A percentile compares a stretch with the other conserved stretches of the same genome.
phyloP scores from a whole-genome alignment of 495 filamentous ascomycete genomes.

The Talaromyces nanjingensis region DNA sequence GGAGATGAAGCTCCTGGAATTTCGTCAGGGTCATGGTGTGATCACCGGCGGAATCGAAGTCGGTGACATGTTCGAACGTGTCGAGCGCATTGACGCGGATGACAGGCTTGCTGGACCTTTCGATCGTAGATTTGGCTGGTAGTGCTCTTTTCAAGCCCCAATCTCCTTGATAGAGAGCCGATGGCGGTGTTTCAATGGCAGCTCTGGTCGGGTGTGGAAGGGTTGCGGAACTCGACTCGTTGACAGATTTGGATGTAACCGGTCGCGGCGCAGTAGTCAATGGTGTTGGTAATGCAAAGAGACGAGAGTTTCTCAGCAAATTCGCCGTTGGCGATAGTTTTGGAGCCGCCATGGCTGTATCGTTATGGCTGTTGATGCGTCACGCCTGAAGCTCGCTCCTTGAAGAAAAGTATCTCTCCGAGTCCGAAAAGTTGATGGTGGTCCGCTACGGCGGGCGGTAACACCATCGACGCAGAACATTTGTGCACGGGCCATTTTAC shows the following conservation, averaged over 20 bases:
- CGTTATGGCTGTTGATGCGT: neutral
- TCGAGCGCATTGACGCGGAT: slow-evolving; percentile 69
- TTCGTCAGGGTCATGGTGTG: slow-evolving; percentile 77
- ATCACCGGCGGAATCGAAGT: slow-evolving; percentile 78
- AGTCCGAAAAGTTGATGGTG: neutral
- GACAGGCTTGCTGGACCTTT: slow-evolving; percentile 58
- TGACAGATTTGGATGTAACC: slow-evolving; percentile 31
- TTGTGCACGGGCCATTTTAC: neutral
- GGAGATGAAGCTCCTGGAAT: slow-evolving; percentile 74
- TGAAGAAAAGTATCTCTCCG: neutral
- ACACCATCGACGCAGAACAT: neutral
- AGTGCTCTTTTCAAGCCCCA: slow-evolving; percentile 92
- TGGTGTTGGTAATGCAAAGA: slow-evolving; percentile 57
- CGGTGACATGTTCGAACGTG: slow-evolving; percentile 85
- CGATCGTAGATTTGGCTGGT: slow-evolving; percentile 63
- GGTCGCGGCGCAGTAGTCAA: slow-evolving; percentile 40
- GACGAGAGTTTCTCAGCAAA: slow-evolving; percentile 55
- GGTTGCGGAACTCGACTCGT: slow-evolving; percentile 60
- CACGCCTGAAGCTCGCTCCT: neutral
- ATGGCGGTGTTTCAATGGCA: slow-evolving; percentile 69
- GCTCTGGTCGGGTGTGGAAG: slow-evolving; percentile 73
- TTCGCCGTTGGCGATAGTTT: slow-evolving; percentile 55
- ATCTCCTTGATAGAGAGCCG: slow-evolving; percentile 73
- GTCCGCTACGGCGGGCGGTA: neutral
- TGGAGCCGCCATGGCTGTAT: slow-evolving; percentile 38